phyloP scores from a whole-genome alignment of 805 yeast genomes.

The Ogataea henricii region DNA sequence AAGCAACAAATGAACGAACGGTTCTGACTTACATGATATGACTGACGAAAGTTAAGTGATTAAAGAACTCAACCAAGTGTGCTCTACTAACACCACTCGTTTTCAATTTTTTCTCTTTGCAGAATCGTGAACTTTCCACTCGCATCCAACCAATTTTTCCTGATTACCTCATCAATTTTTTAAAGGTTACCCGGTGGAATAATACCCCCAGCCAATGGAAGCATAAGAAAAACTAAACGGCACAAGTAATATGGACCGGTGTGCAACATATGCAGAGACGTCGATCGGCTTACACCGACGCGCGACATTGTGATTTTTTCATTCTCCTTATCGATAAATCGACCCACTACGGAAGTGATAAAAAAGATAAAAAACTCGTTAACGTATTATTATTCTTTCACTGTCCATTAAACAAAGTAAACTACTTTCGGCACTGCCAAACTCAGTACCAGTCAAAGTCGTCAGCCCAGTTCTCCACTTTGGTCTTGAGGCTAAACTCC shows the following conservation, averaged over 20 bases:
- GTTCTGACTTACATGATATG: conserved; percentile 4
- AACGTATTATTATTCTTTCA: not conserved
- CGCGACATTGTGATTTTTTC: not conserved
- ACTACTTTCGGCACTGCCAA: not conserved
- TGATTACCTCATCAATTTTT: conserved; percentile 3
- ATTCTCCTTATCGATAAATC: conserved; percentile 1
- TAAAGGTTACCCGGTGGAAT: not conserved
- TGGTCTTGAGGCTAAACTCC: conserved; percentile 10
- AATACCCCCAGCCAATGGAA: conserved; percentile 4
- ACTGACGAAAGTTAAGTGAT: conserved; percentile 1
- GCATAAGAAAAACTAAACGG: conserved; percentile 2
- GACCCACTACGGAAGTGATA: conserved; percentile 1
- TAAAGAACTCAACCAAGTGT: not conserved
- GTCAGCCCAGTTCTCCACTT: conserved; percentile 21
- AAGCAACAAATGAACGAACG: not conserved
- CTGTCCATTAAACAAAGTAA: not conserved
- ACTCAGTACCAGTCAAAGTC: conserved; percentile 21
- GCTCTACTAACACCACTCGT: not conserved
- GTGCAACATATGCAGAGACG: not conserved
- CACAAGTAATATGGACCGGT: not conserved
- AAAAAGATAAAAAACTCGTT: not conserved
- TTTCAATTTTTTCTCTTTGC: not conserved
- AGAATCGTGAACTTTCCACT: conserved; percentile 1
- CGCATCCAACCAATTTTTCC: not conserved
- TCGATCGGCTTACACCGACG: not conserved